Evolutionary conservation across 139 green algal species (phyloP).

Genomic region (Chlamydomonas schloesseri): DNA sequence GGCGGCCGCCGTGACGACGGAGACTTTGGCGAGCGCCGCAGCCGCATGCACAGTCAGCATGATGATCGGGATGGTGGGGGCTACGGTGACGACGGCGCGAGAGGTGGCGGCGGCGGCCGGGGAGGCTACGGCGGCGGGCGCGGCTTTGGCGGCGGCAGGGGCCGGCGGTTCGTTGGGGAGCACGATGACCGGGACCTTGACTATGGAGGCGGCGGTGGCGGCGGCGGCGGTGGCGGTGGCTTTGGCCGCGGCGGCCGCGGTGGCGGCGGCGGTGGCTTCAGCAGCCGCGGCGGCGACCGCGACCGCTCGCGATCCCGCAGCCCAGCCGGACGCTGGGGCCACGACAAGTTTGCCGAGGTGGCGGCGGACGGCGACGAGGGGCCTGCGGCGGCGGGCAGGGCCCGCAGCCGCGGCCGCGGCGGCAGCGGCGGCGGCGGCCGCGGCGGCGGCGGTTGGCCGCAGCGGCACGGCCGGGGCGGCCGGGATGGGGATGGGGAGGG

Average conservation of each 20-base stretch:
- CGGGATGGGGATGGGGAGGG: no score
- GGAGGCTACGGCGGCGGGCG: slow-evolving; percentile 7
- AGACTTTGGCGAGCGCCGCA: not conserved
- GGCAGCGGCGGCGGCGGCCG: not conserved
- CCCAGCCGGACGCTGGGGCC: slow-evolving; percentile 22
- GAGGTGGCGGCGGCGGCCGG: no score
- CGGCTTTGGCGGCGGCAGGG: not conserved
- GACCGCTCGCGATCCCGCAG: slow-evolving; percentile 22
- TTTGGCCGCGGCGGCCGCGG: not conserved
- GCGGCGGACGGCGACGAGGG: not conserved
- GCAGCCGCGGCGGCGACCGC: not conserved
- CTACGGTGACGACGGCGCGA: not conserved
- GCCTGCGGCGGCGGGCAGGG: not conserved
- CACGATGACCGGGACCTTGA: not conserved
- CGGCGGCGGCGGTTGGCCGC: not conserved
- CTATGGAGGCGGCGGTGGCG: not conserved
- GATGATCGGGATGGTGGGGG: not conserved
- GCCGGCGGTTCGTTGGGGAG: not conserved
- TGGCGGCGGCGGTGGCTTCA: not conserved
- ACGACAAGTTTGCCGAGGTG: slow-evolving; percentile 19
- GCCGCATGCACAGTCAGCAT: not conserved
- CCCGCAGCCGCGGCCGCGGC: not conserved
- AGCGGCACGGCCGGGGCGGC: no score
- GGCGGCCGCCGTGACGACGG: not conserved
- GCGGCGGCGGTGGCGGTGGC: not conserved